Evolutionary conservation across 208 protist genomes (phyloP).

Genomic region (Trypanosoma cruzi): DNA sequence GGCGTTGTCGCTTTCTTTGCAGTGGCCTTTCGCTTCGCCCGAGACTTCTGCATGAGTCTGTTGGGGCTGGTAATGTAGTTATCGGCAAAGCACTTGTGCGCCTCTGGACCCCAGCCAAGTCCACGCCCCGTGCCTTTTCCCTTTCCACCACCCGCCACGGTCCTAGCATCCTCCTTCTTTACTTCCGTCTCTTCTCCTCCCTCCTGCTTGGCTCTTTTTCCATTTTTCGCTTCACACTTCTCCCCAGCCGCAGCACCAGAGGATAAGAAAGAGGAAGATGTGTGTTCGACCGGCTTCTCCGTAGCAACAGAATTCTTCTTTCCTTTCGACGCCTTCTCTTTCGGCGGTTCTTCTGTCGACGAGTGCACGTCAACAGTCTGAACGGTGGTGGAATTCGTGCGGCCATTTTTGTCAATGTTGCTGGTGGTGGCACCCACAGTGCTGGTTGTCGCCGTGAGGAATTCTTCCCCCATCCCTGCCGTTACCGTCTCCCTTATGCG

Average conservation of each 20-base stretch:
- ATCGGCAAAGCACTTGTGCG: constrained; percentile 59
- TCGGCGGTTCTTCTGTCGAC: neutral
- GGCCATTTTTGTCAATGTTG: neutral
- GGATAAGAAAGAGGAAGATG: neutral
- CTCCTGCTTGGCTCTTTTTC: neutral
- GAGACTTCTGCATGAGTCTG: constrained; percentile 34
- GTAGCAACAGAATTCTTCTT: neutral
- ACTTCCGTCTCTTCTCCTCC: too few relatives aligned
- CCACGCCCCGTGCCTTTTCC: constrained; percentile 18
- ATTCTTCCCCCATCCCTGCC: neutral
- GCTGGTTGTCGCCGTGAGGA: neutral
- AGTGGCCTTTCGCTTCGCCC: neutral
- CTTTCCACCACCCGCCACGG: neutral
- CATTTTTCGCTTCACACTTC: neutral
- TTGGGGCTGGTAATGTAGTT: constrained; percentile 76
- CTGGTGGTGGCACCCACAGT: neutral
- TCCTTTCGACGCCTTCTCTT: too few relatives aligned
- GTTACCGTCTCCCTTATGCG: constrained; percentile 7
- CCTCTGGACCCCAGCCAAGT: constrained; percentile 69
- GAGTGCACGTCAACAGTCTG: neutral
- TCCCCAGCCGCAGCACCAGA: neutral
- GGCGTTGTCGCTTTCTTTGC: neutral
- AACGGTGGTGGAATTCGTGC: neutral
- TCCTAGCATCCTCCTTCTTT: neutral
- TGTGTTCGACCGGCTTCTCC: neutral